These are phyloP conservation scores for Rhizopogon vulgaris DNA, from an alignment of 768 basidiomycete species.

Conservation along the genomic window DNA sequence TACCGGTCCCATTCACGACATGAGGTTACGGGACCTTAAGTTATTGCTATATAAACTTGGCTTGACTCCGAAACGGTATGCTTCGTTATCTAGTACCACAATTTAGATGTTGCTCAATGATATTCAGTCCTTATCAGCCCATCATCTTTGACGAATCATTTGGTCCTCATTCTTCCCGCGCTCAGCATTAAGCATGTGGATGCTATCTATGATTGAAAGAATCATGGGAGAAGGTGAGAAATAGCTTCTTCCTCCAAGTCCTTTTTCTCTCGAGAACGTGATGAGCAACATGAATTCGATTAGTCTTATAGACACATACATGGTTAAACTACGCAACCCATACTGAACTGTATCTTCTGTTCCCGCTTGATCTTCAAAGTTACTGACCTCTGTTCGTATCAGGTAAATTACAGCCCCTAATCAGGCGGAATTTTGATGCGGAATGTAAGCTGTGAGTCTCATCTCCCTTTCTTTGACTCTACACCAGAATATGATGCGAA, in stretches of 20 bases:
- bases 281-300: constrained; percentile 74
- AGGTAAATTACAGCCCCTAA: constrained; percentile 1
- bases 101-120: neutral
- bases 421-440: no score
- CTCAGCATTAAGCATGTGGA: constrained; percentile 74
- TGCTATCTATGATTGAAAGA: constrained; percentile 77
- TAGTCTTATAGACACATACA: constrained; percentile 86
- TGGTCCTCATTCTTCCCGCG: no score
- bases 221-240: constrained; percentile 64
- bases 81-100: constrained; percentile 19
- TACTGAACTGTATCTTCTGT: constrained; percentile 13
- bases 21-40: no score
- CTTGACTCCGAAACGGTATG: constrained; percentile 53
- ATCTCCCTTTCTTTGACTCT: neutral
- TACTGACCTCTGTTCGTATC: neutral
- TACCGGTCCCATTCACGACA: no score
- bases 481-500: constrained; percentile 40
- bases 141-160: constrained; percentile 71
- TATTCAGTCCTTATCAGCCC: constrained; percentile 41
- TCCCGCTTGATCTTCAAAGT: neutral
- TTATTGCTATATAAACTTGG: constrained; percentile 29
- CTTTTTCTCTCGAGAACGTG: constrained; percentile 19
- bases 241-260: neutral
- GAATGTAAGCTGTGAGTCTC: no score
- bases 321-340: constrained; percentile 52